These are phyloP conservation scores for Monilinia vaccinii-corymbosi DNA, from an alignment of 2,329 filamentous ascomycete species.

Conservation along the genomic window DNA sequence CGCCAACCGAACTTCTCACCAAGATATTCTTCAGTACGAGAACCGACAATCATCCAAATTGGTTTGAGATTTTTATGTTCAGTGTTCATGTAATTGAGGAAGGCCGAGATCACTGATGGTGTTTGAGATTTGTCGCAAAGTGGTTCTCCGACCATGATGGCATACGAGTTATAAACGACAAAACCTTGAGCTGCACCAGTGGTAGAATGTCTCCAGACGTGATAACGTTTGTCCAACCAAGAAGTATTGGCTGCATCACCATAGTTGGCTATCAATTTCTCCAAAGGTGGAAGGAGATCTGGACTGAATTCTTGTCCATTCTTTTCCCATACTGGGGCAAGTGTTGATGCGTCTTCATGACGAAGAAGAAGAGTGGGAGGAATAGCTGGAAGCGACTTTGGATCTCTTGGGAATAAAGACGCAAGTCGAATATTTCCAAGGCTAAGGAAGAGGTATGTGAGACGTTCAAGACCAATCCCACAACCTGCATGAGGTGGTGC, in stretches of 20 bases:
- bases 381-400: slow-evolving; percentile 70
- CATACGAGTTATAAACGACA: slow-evolving; percentile 65
- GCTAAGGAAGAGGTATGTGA: slow-evolving; percentile 77
- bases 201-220: slow-evolving; percentile 71
- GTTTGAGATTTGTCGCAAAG: slow-evolving; percentile 76
- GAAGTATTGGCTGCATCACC: slow-evolving; percentile 91
- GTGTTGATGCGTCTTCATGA: slow-evolving; percentile 80
- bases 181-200: slow-evolving; percentile 83
- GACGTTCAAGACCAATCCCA: slow-evolving; percentile 81
- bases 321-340: slow-evolving; percentile 54
- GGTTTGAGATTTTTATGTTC: slow-evolving; percentile 65
- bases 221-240: slow-evolving; percentile 82
- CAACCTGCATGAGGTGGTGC: slow-evolving; percentile 84
- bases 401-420: slow-evolving; percentile 79
- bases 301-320: slow-evolving; percentile 32
- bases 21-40: slow-evolving; percentile 69
- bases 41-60: slow-evolving; percentile 81
- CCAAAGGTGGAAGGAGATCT: slow-evolving; percentile 57
- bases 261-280: slow-evolving; percentile 90
- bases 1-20: slow-evolving; percentile 78
- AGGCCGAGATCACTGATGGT: slow-evolving; percentile 60
- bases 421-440: slow-evolving; percentile 85
- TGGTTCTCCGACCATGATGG: slow-evolving; percentile 79
- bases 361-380: slow-evolving; percentile 56
- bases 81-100: slow-evolving; percentile 65